These are phyloP conservation scores for Zoysia pacifica DNA, from an alignment of 176 grass and related monocot genomes.

Conservation along the genomic window DNA sequence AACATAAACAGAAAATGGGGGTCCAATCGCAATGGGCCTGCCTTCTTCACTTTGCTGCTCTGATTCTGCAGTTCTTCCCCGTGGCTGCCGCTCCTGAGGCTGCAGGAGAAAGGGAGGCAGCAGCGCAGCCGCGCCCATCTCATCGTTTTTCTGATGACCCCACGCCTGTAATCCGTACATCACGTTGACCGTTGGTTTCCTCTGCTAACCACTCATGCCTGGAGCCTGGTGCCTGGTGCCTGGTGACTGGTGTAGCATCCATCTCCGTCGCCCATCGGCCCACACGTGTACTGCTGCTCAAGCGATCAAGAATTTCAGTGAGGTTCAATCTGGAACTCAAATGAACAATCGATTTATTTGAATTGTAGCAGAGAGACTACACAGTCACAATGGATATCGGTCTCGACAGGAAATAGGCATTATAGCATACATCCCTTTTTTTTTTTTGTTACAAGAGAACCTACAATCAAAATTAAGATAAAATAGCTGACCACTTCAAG, in stretches of 20 bases:
- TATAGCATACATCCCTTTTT: too few relatives aligned
- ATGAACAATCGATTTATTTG: too few relatives aligned
- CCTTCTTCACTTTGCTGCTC: background rate
- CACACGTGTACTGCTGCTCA: background rate
- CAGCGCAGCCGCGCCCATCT: conserved; percentile 37
- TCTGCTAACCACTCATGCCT: too few relatives aligned
- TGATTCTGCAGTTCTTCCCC: background rate
- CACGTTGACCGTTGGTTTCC: conserved; percentile 73
- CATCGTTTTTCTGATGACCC: conserved; percentile 17
- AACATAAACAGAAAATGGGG: background rate
- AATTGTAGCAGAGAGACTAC: too few relatives aligned
- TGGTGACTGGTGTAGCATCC: too few relatives aligned
- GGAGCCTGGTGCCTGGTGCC: too few relatives aligned
- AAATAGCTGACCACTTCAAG: background rate
- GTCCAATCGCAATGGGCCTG: conserved; percentile 18
- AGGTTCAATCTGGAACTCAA: background rate
- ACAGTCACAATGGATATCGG: too few relatives aligned
- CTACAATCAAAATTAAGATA: background rate
- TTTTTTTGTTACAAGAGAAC: background rate
- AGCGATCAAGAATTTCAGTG: background rate
- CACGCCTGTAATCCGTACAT: conserved; percentile 55
- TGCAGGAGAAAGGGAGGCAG: too few relatives aligned
- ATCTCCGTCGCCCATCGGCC: background rate
- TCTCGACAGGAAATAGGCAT: too few relatives aligned
- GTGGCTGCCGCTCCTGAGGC: too few relatives aligned